Evolutionary conservation across 345 rosid species (phyloP).

Genomic region (Eucalyptus polybractea): DNA sequence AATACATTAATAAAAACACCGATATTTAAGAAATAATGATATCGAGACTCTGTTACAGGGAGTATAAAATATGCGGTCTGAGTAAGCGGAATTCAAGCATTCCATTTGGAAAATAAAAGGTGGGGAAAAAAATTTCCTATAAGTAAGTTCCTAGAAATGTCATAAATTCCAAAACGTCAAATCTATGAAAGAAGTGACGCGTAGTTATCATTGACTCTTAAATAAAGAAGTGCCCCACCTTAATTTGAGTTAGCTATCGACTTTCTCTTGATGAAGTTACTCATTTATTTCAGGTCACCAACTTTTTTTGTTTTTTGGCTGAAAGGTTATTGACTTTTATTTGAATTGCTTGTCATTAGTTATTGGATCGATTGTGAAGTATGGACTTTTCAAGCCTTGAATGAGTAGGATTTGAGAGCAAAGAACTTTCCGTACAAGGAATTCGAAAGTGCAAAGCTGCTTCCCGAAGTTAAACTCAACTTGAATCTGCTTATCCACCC

Average conservation of each 20-base stretch:
- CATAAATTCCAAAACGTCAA: neutral
- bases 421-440: neutral
- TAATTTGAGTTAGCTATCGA: neutral
- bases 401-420: neutral
- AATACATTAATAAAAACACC: neutral
- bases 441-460: neutral
- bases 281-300: neutral
- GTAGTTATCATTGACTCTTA: fast-evolving
- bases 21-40: neutral
- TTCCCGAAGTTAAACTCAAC: neutral
- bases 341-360: neutral
- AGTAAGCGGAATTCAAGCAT: neutral
- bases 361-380: neutral
- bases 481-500: neutral
- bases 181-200: fast-evolving
- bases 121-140: fast-evolving
- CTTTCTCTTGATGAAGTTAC: neutral
- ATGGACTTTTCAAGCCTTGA: neutral
- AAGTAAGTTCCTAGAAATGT: neutral
- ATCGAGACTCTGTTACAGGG: neutral
- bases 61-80: neutral
- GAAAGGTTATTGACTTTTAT: neutral
- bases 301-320: too few species aligned
- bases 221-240: neutral
- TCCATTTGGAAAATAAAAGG: neutral